Conservation (phyloP, 306 rosid genomes). For the Sicyos edulis region DNA sequence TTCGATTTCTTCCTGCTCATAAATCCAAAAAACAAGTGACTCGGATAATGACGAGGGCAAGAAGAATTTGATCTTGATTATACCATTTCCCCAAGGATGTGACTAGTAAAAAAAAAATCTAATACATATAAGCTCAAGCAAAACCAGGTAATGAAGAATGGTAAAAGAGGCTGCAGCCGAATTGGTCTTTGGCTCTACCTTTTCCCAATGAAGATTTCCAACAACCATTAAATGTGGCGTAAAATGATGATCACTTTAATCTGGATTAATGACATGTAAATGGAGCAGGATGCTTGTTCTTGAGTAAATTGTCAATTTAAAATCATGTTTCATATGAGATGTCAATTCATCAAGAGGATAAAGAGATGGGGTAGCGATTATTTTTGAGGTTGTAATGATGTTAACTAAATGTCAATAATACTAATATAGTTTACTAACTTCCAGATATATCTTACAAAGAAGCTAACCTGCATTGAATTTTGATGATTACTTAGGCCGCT, state of each 20-base stretch:
- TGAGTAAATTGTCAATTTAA: neutral
- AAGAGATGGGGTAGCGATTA: neutral
- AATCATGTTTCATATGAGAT: constrained; percentile 5
- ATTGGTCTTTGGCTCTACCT: constrained; percentile 4
- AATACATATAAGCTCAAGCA: neutral
- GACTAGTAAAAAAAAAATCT: neutral
- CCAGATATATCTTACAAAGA: neutral
- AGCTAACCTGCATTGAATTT: constrained; percentile 38
- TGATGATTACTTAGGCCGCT: constrained; percentile 31
- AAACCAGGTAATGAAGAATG: neutral
- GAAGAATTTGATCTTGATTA: constrained; percentile 11
- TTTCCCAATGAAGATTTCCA: neutral
- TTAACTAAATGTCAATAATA: constrained; percentile 6
- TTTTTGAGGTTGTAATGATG: neutral
- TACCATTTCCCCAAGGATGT: neutral
- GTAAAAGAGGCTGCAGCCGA: constrained; percentile 5
- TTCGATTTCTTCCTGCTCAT: constrained; percentile 37
- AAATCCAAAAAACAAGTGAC: constrained; percentile 20
- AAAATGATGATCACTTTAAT: neutral
- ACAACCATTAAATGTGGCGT: neutral
- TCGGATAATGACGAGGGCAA: neutral
- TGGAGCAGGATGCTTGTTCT: constrained; percentile 2
- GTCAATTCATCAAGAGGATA: neutral
- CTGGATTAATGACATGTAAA: neutral
- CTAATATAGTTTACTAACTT: neutral